phyloP scores from a whole-genome alignment of 2,329 filamentous ascomycete species.

The Neophaeococcomyces mojaviensis region DNA sequence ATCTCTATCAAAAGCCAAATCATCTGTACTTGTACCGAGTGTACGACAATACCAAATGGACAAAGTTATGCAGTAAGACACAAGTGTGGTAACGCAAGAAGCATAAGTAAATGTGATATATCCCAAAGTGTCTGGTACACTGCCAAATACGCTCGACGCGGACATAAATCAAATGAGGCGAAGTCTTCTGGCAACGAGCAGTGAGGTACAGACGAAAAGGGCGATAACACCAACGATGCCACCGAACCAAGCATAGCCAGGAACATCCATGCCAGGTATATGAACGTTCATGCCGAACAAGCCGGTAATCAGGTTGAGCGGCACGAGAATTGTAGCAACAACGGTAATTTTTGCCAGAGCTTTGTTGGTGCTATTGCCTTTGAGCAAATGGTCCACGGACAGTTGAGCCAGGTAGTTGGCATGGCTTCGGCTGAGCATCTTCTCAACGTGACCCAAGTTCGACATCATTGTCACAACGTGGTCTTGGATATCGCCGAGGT shows the following conservation, averaged over 20 bases:
- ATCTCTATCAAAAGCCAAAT: no score
- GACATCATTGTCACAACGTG: slow-evolving; percentile 99
- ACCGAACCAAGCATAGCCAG: slow-evolving; percentile 41
- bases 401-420: slow-evolving; percentile 95
- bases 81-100: no score
- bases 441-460: slow-evolving; percentile 90
- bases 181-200: slow-evolving; percentile 32
- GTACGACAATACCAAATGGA: no score
- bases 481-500: slow-evolving; percentile 95
- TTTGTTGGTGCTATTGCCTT: slow-evolving; percentile 81
- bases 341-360: slow-evolving; percentile 93
- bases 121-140: no score
- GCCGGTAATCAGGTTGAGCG: slow-evolving; percentile 79
- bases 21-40: no score
- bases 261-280: slow-evolving; percentile 34
- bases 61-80: no score
- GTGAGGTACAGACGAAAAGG: slow-evolving; percentile 33
- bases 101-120: no score
- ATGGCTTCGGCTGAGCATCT: slow-evolving; percentile 89
- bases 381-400: slow-evolving; percentile 80
- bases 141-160: no score
- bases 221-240: slow-evolving; percentile 42
- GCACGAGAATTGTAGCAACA: slow-evolving; percentile 89
- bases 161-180: slow-evolving; percentile 7
- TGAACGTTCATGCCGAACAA: slow-evolving; percentile 47